Evolutionary conservation across 1,139 yeast genomes (phyloP), one percentile per base, ranked within the genome.

Genomic region (Lodderomyces theae): DNA sequence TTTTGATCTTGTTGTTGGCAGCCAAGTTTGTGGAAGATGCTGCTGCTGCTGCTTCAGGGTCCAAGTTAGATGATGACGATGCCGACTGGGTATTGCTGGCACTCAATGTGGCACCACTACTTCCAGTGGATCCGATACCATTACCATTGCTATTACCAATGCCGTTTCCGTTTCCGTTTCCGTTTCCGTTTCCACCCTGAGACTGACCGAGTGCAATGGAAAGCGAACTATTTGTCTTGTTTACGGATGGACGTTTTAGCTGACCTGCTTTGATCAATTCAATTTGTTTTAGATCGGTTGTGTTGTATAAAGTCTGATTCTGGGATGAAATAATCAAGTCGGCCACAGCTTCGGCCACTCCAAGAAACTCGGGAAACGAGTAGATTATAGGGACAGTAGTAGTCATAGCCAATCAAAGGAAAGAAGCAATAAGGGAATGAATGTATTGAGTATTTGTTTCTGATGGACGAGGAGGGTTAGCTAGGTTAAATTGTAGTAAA

Each of bases 261-360:
- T 53, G 39, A 21, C 56, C 59, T 33, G 52, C 52, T 42, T 61
- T 61, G 40, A 66, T 53, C 21, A 52, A 42, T 25, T 51, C 58
- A 36, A 72, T 69, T 49, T 64, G 65, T 17, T 57, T 52, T 25
- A 49, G 52, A 50, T 71, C 75, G 44, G 67, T 51, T n/a, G 79
- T 72, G 44, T 74, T 72, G 56, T 74, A 76, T 42, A 86, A 66
- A 7, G 88, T 78, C 54, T 74, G 65, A 56, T 88, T 83, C 64
- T 92, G 97, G 11, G 90, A 85, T 32, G 82, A 74, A 35, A 89
- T 78, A 42, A 90, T 81, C 58, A 87, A 89, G 56, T 87, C 92
- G 1, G 96, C 97, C 33, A 90, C 96, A 18, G 96, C 96, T 44
- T 86, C 95, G 3, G 97, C 96, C 26, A 89, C 97, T 16, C 89